Evolutionary conservation across 2,329 filamentous ascomycete species (phyloP).

Genomic region (Penicillium hordei): DNA sequence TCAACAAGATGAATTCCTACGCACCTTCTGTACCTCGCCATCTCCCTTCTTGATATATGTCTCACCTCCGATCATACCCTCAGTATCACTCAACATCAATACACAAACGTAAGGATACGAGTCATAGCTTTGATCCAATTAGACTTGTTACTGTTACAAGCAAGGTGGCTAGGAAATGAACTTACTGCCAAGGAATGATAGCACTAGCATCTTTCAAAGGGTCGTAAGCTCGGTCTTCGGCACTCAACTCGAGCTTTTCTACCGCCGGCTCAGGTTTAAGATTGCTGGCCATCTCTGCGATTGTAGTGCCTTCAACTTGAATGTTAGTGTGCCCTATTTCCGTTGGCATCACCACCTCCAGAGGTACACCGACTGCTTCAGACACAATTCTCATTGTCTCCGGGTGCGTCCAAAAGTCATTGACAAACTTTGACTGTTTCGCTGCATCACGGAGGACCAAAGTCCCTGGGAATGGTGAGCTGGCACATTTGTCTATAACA

Average conservation of each 20-base stretch:
- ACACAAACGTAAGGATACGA: slow-evolving; percentile 31
- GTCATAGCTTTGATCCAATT: slow-evolving; percentile 13
- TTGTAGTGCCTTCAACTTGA: slow-evolving; percentile 19
- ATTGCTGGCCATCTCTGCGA: slow-evolving; percentile 16
- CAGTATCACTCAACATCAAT: slow-evolving; percentile 32
- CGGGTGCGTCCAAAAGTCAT: slow-evolving; percentile 28
- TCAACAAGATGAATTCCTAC: neutral
- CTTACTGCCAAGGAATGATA: slow-evolving; percentile 28
- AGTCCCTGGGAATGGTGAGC: slow-evolving; percentile 19
- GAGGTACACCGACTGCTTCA: slow-evolving; percentile 22
- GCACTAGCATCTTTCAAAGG: slow-evolving; percentile 18
- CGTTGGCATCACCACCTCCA: slow-evolving; percentile 25
- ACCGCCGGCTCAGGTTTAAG: slow-evolving; percentile 19
- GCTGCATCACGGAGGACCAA: slow-evolving; percentile 24
- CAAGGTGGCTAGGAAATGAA: neutral
- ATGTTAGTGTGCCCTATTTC: slow-evolving; percentile 32
- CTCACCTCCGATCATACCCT: slow-evolving; percentile 31
- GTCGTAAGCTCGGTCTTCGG: slow-evolving; percentile 18
- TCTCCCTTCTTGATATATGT: slow-evolving; percentile 28
- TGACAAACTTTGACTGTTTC: slow-evolving; percentile 24
- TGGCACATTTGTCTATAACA: slow-evolving; percentile 14
- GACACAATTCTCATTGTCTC: slow-evolving; percentile 25
- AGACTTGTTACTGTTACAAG: neutral
- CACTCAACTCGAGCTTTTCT: slow-evolving; percentile 14
- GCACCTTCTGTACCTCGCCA: slow-evolving; percentile 17